phyloP scores from a whole-genome alignment of 2,329 filamentous ascomycete genomes.

The Fusarium chlamydosporum region DNA sequence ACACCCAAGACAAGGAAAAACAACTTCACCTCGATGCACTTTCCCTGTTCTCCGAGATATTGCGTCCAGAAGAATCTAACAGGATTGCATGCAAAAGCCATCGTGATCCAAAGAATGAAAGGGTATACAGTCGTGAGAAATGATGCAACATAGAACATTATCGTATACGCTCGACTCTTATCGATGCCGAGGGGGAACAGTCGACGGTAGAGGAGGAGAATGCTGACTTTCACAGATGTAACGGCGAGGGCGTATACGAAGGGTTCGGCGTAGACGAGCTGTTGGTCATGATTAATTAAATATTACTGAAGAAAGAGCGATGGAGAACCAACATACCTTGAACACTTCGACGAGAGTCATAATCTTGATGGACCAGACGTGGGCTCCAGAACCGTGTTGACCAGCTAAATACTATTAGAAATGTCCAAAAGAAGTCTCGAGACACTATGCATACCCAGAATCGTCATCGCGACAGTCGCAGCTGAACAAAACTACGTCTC shows the following conservation, averaged over 20 bases:
- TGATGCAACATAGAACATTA: constrained; percentile 17
- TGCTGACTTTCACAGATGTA: constrained; percentile 27
- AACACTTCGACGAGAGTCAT: constrained; percentile 15
- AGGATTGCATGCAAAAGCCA: constrained; percentile 15
- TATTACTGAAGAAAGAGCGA: rapidly evolving
- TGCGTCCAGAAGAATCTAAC: constrained; percentile 31
- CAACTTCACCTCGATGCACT: constrained; percentile 12
- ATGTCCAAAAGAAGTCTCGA: rapidly evolving
- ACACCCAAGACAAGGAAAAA: constrained; percentile 26
- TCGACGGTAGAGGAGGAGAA: constrained; percentile 24
- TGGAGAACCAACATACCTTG: neutral
- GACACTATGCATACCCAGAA: neutral
- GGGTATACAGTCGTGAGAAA: constrained; percentile 13
- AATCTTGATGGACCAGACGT: constrained; percentile 23
- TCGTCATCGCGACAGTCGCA: constrained; percentile 16
- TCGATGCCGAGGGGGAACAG: constrained; percentile 27
- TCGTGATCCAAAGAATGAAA: constrained; percentile 26
- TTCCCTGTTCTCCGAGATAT: constrained; percentile 3
- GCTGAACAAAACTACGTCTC: neutral
- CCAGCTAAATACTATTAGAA: neutral
- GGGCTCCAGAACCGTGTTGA: constrained; percentile 8
- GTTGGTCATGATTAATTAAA: neutral
- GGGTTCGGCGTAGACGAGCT: constrained; percentile 23
- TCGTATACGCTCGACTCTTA: constrained; percentile 16
- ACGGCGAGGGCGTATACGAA: constrained; percentile 30